Evolutionary conservation across 1,139 yeast genomes (phyloP), one percentile per base, ranked within the genome.

Genomic region (Petasospora rhodanensis): DNA sequence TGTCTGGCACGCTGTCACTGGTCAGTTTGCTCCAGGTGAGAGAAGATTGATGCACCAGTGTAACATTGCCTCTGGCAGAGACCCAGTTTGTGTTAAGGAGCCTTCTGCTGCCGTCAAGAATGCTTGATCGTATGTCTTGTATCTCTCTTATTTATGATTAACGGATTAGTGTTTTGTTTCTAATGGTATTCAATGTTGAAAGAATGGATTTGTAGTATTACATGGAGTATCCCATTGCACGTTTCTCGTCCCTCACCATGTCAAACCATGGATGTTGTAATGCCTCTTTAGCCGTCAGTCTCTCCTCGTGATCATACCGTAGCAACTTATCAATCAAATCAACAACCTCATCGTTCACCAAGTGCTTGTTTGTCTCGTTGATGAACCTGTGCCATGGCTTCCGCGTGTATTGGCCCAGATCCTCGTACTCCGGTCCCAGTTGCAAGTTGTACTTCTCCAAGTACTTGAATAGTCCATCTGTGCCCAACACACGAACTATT

Each of bases 21-120:
- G 95, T 32, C 95, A 84, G 56, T 79, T 85, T 59, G 79, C 75
- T 17, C 68, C 70, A 16, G 84, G 80, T 35, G 93, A 84, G 55
- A 75, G 75, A 52, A 72, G 95, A 56, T 67, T 85, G 56, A 84
- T 85, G 94, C 95, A 85, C 56, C 95, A 85, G 61, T 85, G 95
- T 61, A 85, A 85, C 61, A 83, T 85, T 58, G 94, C 95, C 14
- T 76, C 86, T 55, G 87, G 86, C 6, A 45, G 55, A 15, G 93
- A 83, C 53, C 95, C 95, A 6, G 47, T 58, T 4, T 47, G 51
- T 39, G 42, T 40, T 11, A 43, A 40, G 31, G 41, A 29, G 29
- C 34, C 42, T 6, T 29, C 34, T 5, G 22, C 17, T 7, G 40
- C 29, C 18, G 21, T 39, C 17, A 38, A 31, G 28, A 25, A 19